Conservation (phyloP, 2,329 filamentous ascomycete genomes). For the Colletotrichum sp. region DNA sequence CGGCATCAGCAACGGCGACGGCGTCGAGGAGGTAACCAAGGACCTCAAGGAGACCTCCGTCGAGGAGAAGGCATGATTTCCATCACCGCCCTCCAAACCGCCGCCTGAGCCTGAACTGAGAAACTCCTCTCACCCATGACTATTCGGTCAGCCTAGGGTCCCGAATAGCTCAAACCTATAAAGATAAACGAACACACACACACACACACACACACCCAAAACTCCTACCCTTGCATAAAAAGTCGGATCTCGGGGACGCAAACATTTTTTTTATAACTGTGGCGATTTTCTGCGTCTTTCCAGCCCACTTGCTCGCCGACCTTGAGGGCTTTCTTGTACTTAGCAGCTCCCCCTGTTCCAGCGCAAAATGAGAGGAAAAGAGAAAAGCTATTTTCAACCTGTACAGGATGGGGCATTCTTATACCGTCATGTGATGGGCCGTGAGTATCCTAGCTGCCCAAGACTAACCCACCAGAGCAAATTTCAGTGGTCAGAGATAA, state of each 20-base stretch:
- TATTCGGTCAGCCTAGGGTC: background rate
- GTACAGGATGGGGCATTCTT: background rate
- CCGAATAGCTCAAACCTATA: background rate
- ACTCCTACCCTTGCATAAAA: constrained; percentile 11
- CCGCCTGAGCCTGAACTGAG: constrained; percentile 15
- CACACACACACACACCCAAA: background rate
- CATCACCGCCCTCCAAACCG: background rate
- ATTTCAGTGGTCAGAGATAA: background rate
- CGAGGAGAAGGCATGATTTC: constrained; percentile 53
- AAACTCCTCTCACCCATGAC: background rate
- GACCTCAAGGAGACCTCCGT: constrained; percentile 58
- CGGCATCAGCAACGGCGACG: constrained; percentile 54
- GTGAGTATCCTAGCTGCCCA: background rate
- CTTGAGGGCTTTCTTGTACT: constrained; percentile 20
- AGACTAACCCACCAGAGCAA: background rate
- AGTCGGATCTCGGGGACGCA: constrained; percentile 10
- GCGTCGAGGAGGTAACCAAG: constrained; percentile 58
- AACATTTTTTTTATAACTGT: background rate
- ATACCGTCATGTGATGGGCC: background rate
- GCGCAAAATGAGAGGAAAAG: constrained; percentile 8
- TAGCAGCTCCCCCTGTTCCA: constrained; percentile 11
- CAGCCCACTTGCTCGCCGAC: background rate
- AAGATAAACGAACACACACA: background rate
- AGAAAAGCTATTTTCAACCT: background rate
- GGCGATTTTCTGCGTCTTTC: constrained; percentile 13